phyloP scores from a whole-genome alignment of 2,329 filamentous ascomycete genomes.

The Fusarium tupiense region DNA sequence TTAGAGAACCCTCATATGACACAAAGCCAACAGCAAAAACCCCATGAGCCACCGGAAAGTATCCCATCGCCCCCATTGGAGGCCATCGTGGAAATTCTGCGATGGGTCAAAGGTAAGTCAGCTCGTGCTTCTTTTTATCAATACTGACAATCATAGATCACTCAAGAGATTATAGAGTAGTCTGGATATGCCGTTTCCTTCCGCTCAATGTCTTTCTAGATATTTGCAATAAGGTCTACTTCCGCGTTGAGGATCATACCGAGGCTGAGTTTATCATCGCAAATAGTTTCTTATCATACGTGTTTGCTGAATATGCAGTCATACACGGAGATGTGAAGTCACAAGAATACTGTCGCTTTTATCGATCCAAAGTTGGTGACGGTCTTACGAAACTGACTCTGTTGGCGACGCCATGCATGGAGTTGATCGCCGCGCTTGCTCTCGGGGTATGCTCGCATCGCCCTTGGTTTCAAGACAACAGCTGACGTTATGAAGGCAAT shows the following conservation, averaged over 20 bases:
- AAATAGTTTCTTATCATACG: conserved; percentile 49
- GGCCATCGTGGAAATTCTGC: conserved; percentile 40
- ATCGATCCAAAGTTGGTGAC: conserved; percentile 41
- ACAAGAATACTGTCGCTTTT: conserved; percentile 39
- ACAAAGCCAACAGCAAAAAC: not conserved
- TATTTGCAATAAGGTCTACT: conserved; percentile 49
- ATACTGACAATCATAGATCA: conserved; percentile 35
- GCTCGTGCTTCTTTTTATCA: rapidly evolving
- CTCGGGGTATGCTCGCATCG: conserved; percentile 42
- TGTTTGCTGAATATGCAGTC: conserved; percentile 48
- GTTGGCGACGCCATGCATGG: conserved; percentile 45
- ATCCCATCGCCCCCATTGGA: conserved; percentile 44
- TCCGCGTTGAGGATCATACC: conserved; percentile 46
- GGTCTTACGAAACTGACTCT: conserved; percentile 45
- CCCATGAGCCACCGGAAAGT: not conserved
- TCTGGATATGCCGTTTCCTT: conserved; percentile 47
- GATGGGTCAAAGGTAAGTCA: conserved; percentile 47
- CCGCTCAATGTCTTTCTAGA: conserved; percentile 46
- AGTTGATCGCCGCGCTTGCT: conserved; percentile 48
- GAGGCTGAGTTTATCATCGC: conserved; percentile 49
- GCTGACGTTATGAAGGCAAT: conserved; percentile 37
- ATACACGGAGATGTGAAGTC: conserved; percentile 37
- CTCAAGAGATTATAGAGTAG: conserved; percentile 37
- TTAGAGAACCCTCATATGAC: not conserved
- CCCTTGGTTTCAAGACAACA: rapidly evolving